Conservation (phyloP, 2,329 filamentous ascomycete species). For the Clonostachys sp. region DNA sequence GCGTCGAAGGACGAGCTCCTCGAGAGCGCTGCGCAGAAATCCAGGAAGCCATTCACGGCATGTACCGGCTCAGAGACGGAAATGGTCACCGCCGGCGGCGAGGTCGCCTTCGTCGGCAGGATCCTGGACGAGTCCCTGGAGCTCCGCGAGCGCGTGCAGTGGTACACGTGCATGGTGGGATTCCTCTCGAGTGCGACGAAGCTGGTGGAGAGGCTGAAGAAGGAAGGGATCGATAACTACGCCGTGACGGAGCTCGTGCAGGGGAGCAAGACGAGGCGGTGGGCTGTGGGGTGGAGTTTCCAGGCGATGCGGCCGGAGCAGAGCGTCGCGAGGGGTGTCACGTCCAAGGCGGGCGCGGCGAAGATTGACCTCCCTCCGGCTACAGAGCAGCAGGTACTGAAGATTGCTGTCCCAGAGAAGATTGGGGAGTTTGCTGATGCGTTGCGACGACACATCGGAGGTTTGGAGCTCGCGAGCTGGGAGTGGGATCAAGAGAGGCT, state of each 20-base stretch:
- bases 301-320: conserved; percentile 56
- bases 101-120: conserved; percentile 66
- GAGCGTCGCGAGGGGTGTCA: conserved; percentile 36
- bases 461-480: conserved; percentile 59
- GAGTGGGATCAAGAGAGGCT: conserved; percentile 49
- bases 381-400: conserved; percentile 33
- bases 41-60: conserved; percentile 63
- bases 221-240: conserved; percentile 65
- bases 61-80: conserved; percentile 75
- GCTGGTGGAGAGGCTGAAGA: conserved; percentile 54
- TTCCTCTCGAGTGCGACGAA: conserved; percentile 66
- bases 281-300: conserved; percentile 90
- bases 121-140: conserved; percentile 67
- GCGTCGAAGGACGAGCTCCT: conserved; percentile 65
- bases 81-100: conserved; percentile 81
- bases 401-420: conserved; percentile 9
- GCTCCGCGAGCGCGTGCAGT: conserved; percentile 60
- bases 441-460: conserved; percentile 40
- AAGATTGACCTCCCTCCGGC: conserved; percentile 37
- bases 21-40: conserved; percentile 60
- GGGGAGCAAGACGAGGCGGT: conserved; percentile 73
- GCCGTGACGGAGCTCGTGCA: conserved; percentile 78
- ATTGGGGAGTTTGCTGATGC: conserved; percentile 18
- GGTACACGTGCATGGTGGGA: conserved; percentile 91
- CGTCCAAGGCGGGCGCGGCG: conserved; percentile 10